Evolutionary conservation across 2,329 filamentous ascomycete species (phyloP), one percentile per base, ranked within the genome.

Genomic region (Curvularia lunata): DNA sequence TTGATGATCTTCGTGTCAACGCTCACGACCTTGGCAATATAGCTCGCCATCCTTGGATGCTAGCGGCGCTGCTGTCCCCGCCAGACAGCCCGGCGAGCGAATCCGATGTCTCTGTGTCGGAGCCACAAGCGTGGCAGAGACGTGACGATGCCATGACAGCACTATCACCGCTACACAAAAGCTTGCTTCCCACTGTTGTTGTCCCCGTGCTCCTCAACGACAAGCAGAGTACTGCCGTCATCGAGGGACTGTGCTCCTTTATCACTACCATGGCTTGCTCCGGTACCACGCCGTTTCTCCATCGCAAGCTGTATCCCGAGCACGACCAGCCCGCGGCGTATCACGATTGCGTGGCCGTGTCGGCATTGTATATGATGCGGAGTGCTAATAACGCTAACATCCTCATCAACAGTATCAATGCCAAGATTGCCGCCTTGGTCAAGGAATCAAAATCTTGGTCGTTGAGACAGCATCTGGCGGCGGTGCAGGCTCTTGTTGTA

Each of bases 401-500:
- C 5, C 50, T 75, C 2, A 48, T 42, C 1, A 62, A 57, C 6
- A 61, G 59, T 13, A 71, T 73, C 43, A 47, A 63, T 9, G n/a
- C 55, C 30, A 72, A 73, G 38, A 65, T 72, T 19, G 42, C 63
- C 0, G 50, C 34, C 2, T 56, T 71, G 19, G 52, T 62, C 16
- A 50, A 61, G 5, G 37, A 42, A 1, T 65, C 67, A 1, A 42
- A 41, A 3, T 54, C 12, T 10, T 73, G 72, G 70, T 53, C 61
- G 4, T 56, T 73, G 3, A 21, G 48, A 8, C 65, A 73, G 40
- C 71, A 72, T 37, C 70, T 75, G 18, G 71, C 72, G 9, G 70
- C 70, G 9, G 71, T 74, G 6, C 71, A 75, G 45, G 66, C 72
- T 5, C 54, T 75, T n/a, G 65, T 72, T 27, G 63, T 70, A 46